Percentiles rank a stretch among this genome's conserved stretches.
Conservation (phyloP, 768 basidiomycete genomes). For the Naematelia encephala region DNA sequence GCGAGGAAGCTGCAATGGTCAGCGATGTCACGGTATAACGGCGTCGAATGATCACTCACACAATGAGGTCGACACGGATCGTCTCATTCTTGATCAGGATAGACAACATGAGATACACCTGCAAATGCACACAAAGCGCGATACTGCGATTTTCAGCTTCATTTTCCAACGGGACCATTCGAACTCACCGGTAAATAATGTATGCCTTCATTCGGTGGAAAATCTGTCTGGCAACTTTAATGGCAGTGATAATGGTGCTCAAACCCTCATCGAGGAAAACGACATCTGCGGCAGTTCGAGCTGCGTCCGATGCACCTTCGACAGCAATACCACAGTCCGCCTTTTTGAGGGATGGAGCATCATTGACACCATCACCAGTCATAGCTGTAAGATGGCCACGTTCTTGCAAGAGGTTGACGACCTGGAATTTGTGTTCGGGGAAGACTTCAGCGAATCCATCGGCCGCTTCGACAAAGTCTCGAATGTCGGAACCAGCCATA, state of each 20-base stretch:
- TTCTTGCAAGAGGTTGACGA: conserved; percentile 41
- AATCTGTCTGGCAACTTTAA: conserved; percentile 57
- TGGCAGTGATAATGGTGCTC: conserved; percentile 53
- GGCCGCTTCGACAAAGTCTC: conserved; percentile 56
- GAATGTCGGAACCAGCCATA: conserved; percentile 55
- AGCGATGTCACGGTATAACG: neutral
- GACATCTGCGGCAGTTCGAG: conserved; percentile 62
- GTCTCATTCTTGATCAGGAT: conserved; percentile 57
- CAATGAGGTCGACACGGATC: conserved; percentile 56
- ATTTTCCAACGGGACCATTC: neutral
- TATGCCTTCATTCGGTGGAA: conserved; percentile 57
- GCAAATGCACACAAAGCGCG: conserved; percentile 57
- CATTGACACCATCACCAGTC: conserved; percentile 64
- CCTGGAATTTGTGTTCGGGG: conserved; percentile 55
- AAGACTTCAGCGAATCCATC: conserved; percentile 59
- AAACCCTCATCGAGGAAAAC: conserved; percentile 58
- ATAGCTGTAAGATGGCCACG: conserved; percentile 55
- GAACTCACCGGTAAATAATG: conserved; percentile 51
- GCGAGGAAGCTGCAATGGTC: conserved; percentile 48
- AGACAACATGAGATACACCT: conserved; percentile 55
- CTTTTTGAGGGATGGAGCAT: conserved; percentile 60
- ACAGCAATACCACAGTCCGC: conserved; percentile 65
- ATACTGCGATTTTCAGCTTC: conserved; percentile 38
- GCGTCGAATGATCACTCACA: conserved; percentile 25
- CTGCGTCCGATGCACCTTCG: conserved; percentile 60